phyloP scores from a whole-genome alignment of 2,329 filamentous ascomycete species.

The Talaromyces atroroseus region DNA sequence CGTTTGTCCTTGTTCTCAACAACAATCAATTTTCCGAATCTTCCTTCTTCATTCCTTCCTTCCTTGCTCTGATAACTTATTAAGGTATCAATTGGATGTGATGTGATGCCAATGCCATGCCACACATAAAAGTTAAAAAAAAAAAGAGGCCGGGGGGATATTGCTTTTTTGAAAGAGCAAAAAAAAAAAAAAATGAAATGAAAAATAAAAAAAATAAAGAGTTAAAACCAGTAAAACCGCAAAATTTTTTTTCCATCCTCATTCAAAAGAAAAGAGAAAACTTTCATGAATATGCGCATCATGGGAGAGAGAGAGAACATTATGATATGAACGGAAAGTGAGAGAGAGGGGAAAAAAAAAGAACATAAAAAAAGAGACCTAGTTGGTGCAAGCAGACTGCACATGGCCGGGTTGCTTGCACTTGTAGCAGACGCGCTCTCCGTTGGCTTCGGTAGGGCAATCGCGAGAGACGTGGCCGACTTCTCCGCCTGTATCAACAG shows the following conservation, averaged over 20 bases:
- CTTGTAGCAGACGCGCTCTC: conserved; percentile 98
- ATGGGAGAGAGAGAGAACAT: conserved; percentile 2
- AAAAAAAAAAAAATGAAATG: background rate
- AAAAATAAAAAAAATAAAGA: background rate
- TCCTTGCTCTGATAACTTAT: background rate
- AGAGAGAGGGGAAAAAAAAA: background rate
- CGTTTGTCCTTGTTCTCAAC: background rate
- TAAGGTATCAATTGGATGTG: background rate
- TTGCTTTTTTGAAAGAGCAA: background rate
- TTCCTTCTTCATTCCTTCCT: background rate
- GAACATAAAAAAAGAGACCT: conserved; percentile 29
- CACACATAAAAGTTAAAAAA: background rate
- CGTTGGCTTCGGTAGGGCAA: conserved; percentile 84
- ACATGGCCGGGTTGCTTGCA: conserved; percentile 84
- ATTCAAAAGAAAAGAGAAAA: background rate
- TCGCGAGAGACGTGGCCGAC: conserved; percentile 92
- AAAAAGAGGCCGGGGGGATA: background rate
- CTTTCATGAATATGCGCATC: background rate
- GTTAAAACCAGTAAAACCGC: background rate
- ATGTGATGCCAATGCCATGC: background rate
- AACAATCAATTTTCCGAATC: background rate
- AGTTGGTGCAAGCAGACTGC: conserved; percentile 88
- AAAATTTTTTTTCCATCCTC: conserved; percentile 1
- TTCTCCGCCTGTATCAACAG: conserved; percentile 57
- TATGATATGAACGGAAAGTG: conserved; percentile 7